Evolutionary conservation across 345 rosid genomes (phyloP), one percentile per base, ranked within the genome.

Genomic region (Lepidium didymum): DNA sequence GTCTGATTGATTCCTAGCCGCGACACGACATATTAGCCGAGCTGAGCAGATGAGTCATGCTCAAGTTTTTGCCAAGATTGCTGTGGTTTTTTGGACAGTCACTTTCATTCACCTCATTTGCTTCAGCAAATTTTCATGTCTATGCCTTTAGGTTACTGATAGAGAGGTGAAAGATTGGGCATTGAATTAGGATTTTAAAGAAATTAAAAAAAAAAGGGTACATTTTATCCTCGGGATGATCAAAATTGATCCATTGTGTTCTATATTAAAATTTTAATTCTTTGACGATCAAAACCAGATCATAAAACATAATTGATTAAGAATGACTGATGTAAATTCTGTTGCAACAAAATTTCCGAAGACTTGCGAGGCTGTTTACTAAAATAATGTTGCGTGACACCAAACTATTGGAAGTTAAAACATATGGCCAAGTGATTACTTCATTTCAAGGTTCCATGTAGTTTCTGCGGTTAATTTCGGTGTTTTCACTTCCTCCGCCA

Each of bases 401-500:
- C 37, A 62, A 63, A 72, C 43, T 54, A 72, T 55, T 29, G 4
- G 27, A 40, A 34, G 14, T 37, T 29, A 29, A 36, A 29, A 6
- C n/a, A 57, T 57, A 37, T 47, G 4, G 23, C 4, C 1, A 19
- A 55, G 36, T 54, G 33, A 0, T 29, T 40, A 41, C 74, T 70
- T 87, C 77, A 90, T 76, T 54, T 88, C 92, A 35, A 91, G 77
- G 78, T 84, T 80, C 97, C 95, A 91, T 8, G 85, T 83, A 5
- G 77, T 86, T 81, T 90, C 97, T 7, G 92, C 97, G 8, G 64
- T 86, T 62, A 86, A 21, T 59, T 85, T 91, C 5, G 97, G 95
- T 56, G 79, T 67, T 75, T 84, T 86, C 33, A 62, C 51, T 72
- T 85, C 89, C 46, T 91, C 95, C 3, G 79, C 88, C 55, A 91